phyloP scores from a whole-genome alignment of 495 filamentous ascomycete species.

The Xylaria palmicola region DNA sequence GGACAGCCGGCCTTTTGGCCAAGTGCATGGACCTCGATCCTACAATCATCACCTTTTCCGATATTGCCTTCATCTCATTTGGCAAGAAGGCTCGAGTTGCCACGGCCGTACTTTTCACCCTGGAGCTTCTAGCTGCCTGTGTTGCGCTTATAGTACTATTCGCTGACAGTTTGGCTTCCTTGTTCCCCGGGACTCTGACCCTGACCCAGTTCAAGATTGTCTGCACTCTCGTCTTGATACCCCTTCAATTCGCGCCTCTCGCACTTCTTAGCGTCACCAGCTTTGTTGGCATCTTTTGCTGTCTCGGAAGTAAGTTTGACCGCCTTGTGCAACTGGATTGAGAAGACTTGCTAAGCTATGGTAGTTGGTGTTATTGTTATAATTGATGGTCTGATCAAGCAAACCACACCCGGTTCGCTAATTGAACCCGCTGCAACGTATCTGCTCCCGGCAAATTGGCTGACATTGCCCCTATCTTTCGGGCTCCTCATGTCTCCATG shows the following conservation, averaged over 20 bases:
- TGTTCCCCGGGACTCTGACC: conserved; percentile 69
- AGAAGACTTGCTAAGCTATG: conserved; percentile 1
- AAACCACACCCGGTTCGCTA: conserved; percentile 76
- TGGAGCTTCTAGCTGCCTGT: conserved; percentile 85
- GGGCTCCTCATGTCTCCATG: conserved; percentile 96
- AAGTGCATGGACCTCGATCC: conserved; percentile 85
- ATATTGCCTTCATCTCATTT: conserved; percentile 89
- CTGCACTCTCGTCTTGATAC: conserved; percentile 76
- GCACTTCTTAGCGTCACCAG: conserved; percentile 85
- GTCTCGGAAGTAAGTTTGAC: conserved; percentile 70
- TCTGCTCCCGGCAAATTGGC: conserved; percentile 82
- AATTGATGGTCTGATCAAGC: conserved; percentile 82
- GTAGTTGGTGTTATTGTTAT: conserved; percentile 78
- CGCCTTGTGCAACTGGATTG: not conserved
- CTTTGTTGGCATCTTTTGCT: conserved; percentile 84
- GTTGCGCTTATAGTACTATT: conserved; percentile 93
- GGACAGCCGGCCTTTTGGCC: conserved; percentile 83
- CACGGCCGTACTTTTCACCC: conserved; percentile 79
- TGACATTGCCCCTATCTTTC: conserved; percentile 85
- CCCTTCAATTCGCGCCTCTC: conserved; percentile 82
- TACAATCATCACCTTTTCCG: conserved; percentile 80
- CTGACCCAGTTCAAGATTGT: conserved; percentile 81
- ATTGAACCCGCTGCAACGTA: conserved; percentile 76
- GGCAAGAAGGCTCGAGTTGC: conserved; percentile 77
- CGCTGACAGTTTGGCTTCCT: conserved; percentile 78